phyloP scores from a whole-genome alignment of 2,329 filamentous ascomycete genomes.

The Fusarium longipes region DNA sequence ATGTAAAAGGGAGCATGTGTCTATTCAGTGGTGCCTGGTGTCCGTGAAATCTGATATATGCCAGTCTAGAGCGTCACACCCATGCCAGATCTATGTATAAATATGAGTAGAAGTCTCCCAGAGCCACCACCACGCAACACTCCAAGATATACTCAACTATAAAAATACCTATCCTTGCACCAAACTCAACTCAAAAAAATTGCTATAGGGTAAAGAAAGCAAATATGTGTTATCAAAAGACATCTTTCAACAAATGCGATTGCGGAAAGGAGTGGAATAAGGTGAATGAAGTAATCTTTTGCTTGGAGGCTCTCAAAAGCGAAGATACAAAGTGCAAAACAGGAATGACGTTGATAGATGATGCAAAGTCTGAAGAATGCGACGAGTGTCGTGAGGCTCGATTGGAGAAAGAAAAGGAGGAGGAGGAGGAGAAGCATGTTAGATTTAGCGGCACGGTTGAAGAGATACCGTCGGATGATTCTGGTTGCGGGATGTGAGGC shows the following conservation, averaged over 20 bases:
- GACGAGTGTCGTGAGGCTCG: neutral
- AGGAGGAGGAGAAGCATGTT: neutral
- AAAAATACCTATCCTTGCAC: neutral
- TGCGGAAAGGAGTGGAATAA: neutral
- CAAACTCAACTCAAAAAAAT: neutral
- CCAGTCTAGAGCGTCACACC: too few species aligned
- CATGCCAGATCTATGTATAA: too few species aligned
- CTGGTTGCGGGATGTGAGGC: neutral
- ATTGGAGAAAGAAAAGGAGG: neutral
- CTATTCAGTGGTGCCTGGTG: too few species aligned
- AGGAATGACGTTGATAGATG: neutral
- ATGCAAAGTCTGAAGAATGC: neutral
- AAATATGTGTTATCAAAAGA: neutral
- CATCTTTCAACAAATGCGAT: neutral
- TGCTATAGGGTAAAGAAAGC: neutral
- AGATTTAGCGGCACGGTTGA: neutral
- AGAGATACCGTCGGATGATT: neutral
- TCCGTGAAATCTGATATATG: too few species aligned
- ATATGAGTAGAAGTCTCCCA: too few species aligned
- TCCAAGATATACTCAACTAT: neutral
- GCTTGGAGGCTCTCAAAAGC: neutral
- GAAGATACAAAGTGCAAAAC: neutral
- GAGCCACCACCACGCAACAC: too few species aligned
- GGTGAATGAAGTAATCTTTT: neutral
- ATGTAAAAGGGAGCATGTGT: too few species aligned